Base-by-base conservation (phyloP, 768 basidiomycete species). In the Lentinula raphanica region DNA sequence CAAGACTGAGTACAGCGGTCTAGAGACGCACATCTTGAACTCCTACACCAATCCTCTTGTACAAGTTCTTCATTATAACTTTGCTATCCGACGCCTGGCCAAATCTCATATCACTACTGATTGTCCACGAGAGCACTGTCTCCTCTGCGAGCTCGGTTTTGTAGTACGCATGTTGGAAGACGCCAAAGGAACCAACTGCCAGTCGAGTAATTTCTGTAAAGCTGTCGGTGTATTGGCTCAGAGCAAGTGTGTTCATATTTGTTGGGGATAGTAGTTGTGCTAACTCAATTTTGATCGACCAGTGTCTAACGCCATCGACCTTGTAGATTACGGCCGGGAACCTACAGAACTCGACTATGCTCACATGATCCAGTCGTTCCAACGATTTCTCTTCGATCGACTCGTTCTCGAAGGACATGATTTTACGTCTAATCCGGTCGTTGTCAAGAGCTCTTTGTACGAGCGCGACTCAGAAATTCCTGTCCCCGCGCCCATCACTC, bases 11-110 rank as follows among this genome's bases (percentile, higher is more conserved):
- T 93, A 82, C 65, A 95, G 93, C 56, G 97, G 97, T 5, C 78
- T 99, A 46, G 96, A 99, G 69, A 97, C 96, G 0, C 94, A 98
- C 68, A 98, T 99, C 58, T 78, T 93, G 44, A 96, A 98, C 69
- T 99, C 94, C 5, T 99, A 98, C 73, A 96, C 95, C 15, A 99
- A 99, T 67, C 75, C 91, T 1, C 69, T 97, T 29, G 72, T 96
- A 1, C 95, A 99, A 70, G 83, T 88, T n/a, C 82, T 98, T 73
- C 90, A 97, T 68, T 95, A 93, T 71, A 81, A 79, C 21, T 64
- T 72, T 13, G 90, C 95, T 1, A 83, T 99, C 35, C 81, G 96
- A 36, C 77, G 72, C 25, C 74, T 96, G 39, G 94, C 95, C 12
- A 97, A 92, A 69, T 90, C 90, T 0, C 96, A 99, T 68, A 94